Percentiles rank a stretch among this genome's conserved stretches.
Evolutionary conservation across 2,329 filamentous ascomycete species (phyloP).

Genomic region (Arthrobotrys sinensis): DNA sequence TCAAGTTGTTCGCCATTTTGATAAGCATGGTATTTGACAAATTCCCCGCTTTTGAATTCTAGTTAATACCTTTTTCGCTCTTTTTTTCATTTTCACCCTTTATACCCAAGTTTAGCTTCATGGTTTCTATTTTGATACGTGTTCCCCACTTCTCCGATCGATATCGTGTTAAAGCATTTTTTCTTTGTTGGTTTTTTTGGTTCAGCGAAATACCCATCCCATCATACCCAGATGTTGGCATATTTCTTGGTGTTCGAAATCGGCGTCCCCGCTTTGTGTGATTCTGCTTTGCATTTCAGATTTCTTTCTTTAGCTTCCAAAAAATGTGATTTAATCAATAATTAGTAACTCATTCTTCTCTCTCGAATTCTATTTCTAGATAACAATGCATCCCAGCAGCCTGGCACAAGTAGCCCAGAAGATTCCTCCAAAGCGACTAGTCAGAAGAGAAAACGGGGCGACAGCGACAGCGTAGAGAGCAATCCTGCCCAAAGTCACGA

Average conservation of each 20-base stretch:
- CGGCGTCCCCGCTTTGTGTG: slow-evolving; percentile 35
- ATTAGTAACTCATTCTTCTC: slow-evolving; percentile 59
- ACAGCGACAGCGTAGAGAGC: slow-evolving; percentile 33
- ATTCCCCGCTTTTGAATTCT: slow-evolving; percentile 34
- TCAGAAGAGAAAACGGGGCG: slow-evolving; percentile 56
- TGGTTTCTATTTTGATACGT: slow-evolving; percentile 7
- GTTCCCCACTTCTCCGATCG: slow-evolving; percentile 7
- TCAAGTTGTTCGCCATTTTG: slow-evolving; percentile 56
- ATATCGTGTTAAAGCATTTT: slow-evolving; percentile 24
- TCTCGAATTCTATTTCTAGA: slow-evolving; percentile 55
- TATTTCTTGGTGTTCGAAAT: slow-evolving; percentile 45
- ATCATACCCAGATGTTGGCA: slow-evolving; percentile 46
- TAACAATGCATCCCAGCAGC: slow-evolving; percentile 29
- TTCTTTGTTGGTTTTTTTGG: slow-evolving; percentile 30
- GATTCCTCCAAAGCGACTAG: slow-evolving; percentile 40
- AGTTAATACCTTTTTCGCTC: slow-evolving; percentile 8
- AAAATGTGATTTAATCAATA: slow-evolving; percentile 52
- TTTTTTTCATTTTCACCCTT: slow-evolving; percentile 22
- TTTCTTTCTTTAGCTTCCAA: slow-evolving; percentile 25
- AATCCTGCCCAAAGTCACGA: slow-evolving; percentile 15
- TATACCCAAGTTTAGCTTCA: slow-evolving; percentile 17
- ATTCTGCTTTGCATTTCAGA: slow-evolving; percentile 27
- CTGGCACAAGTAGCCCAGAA: slow-evolving; percentile 54
- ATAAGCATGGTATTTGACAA: slow-evolving; percentile 61
- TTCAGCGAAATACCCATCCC: slow-evolving; percentile 29